Evolutionary conservation across 2,329 filamentous ascomycete genomes (phyloP).

Genomic region (Curvularia hawaiiensis): DNA sequence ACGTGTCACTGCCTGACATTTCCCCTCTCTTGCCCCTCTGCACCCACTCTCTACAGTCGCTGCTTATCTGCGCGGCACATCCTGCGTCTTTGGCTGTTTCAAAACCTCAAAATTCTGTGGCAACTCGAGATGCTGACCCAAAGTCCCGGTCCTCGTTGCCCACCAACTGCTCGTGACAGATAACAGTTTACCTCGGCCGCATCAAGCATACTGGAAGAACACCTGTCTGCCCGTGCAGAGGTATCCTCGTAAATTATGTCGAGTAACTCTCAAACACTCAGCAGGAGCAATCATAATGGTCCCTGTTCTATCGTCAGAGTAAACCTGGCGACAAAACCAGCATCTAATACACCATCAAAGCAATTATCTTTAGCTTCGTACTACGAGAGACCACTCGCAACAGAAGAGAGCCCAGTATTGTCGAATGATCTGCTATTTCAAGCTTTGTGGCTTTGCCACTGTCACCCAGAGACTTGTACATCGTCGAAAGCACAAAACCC

Average conservation of each 20-base stretch:
- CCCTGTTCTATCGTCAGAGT: not conserved
- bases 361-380: no score
- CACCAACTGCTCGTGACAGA: not conserved
- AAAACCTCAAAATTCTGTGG: not conserved
- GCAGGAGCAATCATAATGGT: not conserved
- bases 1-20: not conserved
- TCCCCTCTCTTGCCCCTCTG: not conserved
- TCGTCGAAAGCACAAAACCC: no score
- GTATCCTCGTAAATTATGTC: not conserved
- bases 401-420: no score
- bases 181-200: not conserved
- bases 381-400: no score
- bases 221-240: not conserved
- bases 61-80: not conserved
- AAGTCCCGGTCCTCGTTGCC: not conserved
- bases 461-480: no score
- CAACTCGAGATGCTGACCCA: not conserved
- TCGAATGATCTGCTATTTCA: no score
- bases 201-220: not conserved
- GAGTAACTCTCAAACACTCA: not conserved
- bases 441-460: no score
- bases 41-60: not conserved
- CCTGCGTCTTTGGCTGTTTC: not conserved
- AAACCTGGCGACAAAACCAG: no score
- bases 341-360: no score